phyloP scores from a whole-genome alignment of 805 yeast species.

The Nakazawaea pomicola region DNA sequence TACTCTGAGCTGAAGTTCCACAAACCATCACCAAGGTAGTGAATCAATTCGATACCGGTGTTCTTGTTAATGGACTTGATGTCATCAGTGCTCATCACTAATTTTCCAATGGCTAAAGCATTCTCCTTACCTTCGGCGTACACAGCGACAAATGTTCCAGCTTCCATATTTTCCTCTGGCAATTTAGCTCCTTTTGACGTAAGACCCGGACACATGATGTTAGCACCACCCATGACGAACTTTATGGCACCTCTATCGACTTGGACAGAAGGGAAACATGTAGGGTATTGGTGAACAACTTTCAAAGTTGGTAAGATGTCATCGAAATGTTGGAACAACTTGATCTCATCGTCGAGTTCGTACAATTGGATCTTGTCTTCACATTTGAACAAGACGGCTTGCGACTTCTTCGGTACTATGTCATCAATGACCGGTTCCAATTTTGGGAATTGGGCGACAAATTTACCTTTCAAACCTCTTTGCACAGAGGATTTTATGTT shows the following conservation, averaged over 20 bases:
- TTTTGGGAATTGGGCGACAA: constrained; percentile 69
- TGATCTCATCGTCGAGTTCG: constrained; percentile 65
- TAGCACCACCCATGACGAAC: constrained; percentile 92
- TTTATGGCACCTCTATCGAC: constrained; percentile 97
- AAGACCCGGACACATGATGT: constrained; percentile 94
- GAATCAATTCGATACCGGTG: constrained; percentile 79
- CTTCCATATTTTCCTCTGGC: constrained; percentile 66
- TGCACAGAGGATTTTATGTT: constrained; percentile 94
- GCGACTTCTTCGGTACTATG: constrained; percentile 84
- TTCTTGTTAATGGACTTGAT: constrained; percentile 81
- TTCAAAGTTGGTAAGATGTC: constrained; percentile 72
- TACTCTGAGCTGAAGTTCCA: constrained; percentile 59
- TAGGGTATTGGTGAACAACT: constrained; percentile 77
- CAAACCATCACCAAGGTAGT: constrained; percentile 85
- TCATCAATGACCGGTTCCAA: constrained; percentile 75
- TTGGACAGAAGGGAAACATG: constrained; percentile 76
- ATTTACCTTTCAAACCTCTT: constrained; percentile 73
- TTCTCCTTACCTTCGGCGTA: constrained; percentile 91
- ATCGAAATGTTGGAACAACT: constrained; percentile 77
- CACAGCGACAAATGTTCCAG: constrained; percentile 70
- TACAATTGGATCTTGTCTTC: constrained; percentile 84
- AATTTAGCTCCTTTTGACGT: constrained; percentile 80
- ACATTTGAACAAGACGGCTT: constrained; percentile 75
- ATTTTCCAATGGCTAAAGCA: constrained; percentile 87
- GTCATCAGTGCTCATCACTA: constrained; percentile 85